Percentiles rank a stretch among this genome's conserved stretches.
These are phyloP conservation scores for Oryza longistaminata DNA, from an alignment of 176 grass and related monocot genomes.

Conservation along the genomic window DNA sequence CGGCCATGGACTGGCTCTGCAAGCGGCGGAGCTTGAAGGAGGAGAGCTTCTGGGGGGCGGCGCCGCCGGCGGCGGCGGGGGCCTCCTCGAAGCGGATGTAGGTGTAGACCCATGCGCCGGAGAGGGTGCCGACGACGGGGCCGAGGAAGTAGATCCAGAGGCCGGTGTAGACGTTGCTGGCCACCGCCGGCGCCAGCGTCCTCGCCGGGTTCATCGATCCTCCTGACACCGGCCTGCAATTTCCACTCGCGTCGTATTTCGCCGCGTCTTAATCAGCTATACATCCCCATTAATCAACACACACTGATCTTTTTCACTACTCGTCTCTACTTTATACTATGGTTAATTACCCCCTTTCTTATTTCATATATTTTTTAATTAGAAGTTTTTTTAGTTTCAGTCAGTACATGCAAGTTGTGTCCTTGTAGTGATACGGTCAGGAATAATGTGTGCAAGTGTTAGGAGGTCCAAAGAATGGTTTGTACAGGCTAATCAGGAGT, in stretches of 20 bases:
- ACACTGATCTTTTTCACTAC: background rate
- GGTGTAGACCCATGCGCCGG: constrained; percentile 77
- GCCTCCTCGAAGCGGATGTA: constrained; percentile 68
- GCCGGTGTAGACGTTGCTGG: constrained; percentile 71
- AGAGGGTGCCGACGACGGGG: constrained; percentile 79
- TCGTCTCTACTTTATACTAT: background rate
- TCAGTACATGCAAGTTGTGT: background rate
- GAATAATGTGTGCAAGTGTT: background rate
- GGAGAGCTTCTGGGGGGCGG: constrained; percentile 47
- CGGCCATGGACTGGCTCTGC: constrained; percentile 64
- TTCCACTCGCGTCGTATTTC: constrained; percentile 42
- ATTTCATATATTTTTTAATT: too few relatives aligned
- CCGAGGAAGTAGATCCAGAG: constrained; percentile 97
- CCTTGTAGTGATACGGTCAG: background rate
- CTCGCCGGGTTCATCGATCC: constrained; percentile 98
- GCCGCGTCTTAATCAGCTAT: constrained; percentile 51
- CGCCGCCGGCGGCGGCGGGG: constrained; percentile 19
- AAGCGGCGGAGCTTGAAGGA: constrained; percentile 95
- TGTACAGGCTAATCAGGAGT: background rate
- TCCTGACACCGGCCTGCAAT: constrained; percentile 92
- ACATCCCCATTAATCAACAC: background rate
- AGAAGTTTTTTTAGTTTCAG: background rate
- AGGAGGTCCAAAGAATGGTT: background rate
- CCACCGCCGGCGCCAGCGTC: constrained; percentile 88
- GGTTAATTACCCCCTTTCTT: background rate